A percentile compares a stretch with the other conserved stretches of the same genome.
Conservation (phyloP, 163 green algal species). For the Coccomyxa subellipsoidea region DNA sequence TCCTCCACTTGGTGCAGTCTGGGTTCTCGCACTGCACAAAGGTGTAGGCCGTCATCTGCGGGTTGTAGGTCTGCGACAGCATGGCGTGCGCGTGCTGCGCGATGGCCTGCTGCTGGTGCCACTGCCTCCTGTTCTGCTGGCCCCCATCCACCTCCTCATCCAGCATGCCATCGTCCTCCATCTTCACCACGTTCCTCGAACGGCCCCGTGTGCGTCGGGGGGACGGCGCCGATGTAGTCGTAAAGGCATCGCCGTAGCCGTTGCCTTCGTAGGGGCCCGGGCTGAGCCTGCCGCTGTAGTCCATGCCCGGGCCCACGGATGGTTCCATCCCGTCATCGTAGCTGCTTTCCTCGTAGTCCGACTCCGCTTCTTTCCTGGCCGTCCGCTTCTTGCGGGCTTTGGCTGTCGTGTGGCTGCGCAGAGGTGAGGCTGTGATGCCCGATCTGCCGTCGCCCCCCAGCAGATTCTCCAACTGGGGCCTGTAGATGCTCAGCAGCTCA, state of each 20-base stretch:
- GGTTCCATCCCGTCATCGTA: slow-evolving; percentile 9
- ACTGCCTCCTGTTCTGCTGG: background rate
- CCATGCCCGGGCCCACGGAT: slow-evolving; percentile 2
- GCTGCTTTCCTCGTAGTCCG: background rate
- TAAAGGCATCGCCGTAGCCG: background rate
- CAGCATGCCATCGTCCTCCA: slow-evolving; percentile 2
- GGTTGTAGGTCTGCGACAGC: background rate
- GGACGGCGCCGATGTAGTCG: background rate
- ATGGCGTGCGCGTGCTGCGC: background rate
- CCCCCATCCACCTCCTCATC: slow-evolving; percentile 2
- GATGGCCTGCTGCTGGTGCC: background rate
- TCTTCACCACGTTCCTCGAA: background rate
- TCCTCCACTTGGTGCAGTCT: slow-evolving; percentile 8
- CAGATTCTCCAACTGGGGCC: slow-evolving; percentile 23
- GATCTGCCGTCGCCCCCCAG: background rate
- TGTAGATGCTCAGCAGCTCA: slow-evolving; percentile 22
- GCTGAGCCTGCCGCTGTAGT: background rate
- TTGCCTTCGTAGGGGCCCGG: background rate
- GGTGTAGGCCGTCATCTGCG: slow-evolving; percentile 1
- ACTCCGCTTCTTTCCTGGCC: background rate
- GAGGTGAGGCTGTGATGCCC: background rate
- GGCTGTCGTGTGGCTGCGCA: background rate
- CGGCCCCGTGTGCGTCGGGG: background rate
- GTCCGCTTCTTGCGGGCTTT: background rate
- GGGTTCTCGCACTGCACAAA: slow-evolving; percentile 13